Conservation (phyloP, 1,139 yeast genomes). For the Schwanniomyces etchellsii region DNA sequence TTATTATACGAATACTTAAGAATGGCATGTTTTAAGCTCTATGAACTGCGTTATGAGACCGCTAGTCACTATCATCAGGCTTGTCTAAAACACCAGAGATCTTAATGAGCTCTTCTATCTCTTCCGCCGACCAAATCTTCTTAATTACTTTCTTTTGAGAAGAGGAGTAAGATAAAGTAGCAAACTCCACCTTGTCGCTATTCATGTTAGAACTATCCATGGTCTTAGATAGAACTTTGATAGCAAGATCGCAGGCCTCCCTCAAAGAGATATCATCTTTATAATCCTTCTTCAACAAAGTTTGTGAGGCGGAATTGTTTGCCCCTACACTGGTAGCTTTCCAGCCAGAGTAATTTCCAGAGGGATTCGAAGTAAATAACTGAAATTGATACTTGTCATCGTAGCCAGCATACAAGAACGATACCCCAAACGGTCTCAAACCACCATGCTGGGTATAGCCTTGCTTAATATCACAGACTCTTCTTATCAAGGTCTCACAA, state of each 20-base stretch:
- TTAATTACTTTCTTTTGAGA: constrained; percentile 50
- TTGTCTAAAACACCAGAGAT: constrained; percentile 63
- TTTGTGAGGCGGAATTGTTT: constrained; percentile 93
- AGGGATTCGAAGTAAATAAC: constrained; percentile 90
- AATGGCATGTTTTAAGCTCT: too few species aligned
- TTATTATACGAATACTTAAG: too few species aligned
- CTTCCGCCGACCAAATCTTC: constrained; percentile 74
- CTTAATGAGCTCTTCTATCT: constrained; percentile 69
- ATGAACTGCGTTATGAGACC: not conserved
- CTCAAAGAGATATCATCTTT: constrained; percentile 72
- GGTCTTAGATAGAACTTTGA: constrained; percentile 89
- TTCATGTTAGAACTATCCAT: constrained; percentile 86
- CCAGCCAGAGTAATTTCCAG: constrained; percentile 98
- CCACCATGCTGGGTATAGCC: constrained; percentile 99
- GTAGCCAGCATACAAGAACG: constrained; percentile 92
- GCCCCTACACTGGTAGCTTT: constrained; percentile 97
- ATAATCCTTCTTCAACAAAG: constrained; percentile 90
- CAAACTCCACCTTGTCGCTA: constrained; percentile 85
- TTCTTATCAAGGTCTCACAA: constrained; percentile 81
- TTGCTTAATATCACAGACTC: constrained; percentile 90
- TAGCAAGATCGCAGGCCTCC: constrained; percentile 82
- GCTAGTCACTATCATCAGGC: constrained; percentile 15
- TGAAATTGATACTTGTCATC: constrained; percentile 90
- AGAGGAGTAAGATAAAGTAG: constrained; percentile 57
- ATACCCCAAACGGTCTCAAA: constrained; percentile 95